Percentiles rank a stretch among this genome's conserved stretches.
Evolutionary conservation across 2,329 filamentous ascomycete species (phyloP).

Genomic region (Aspergillus sp.): DNA sequence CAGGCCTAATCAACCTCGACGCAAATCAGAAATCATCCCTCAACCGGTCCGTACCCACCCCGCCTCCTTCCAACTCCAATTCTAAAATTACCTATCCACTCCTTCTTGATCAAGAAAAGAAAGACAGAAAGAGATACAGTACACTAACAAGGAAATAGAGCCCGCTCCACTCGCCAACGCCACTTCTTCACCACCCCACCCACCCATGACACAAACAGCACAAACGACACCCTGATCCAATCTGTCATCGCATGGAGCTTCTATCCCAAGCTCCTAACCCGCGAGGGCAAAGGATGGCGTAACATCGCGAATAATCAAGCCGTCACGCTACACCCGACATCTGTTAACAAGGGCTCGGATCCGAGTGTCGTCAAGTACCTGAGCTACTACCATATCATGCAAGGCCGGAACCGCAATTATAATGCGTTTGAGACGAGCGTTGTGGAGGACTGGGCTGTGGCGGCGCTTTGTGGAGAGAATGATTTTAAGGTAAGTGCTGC

Average conservation of each 20-base stretch:
- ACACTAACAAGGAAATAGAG: conserved; percentile 31
- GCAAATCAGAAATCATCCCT: conserved; percentile 69
- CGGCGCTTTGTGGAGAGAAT: conserved; percentile 82
- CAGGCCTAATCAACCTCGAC: conserved; percentile 75
- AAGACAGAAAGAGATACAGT: background rate
- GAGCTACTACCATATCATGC: conserved; percentile 97
- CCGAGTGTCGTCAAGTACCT: conserved; percentile 69
- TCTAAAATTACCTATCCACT: background rate
- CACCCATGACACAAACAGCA: conserved; percentile 71
- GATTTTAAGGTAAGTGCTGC: conserved; percentile 69
- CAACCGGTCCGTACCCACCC: conserved; percentile 51
- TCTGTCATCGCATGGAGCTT: conserved; percentile 92
- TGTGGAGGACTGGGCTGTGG: conserved; percentile 77
- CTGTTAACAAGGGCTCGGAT: conserved; percentile 73
- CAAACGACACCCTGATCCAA: conserved; percentile 75
- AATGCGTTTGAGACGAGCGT: conserved; percentile 88
- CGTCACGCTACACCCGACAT: conserved; percentile 82
- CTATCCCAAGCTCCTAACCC: conserved; percentile 86
- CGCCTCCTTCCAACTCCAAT: background rate
- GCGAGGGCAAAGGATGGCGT: conserved; percentile 82
- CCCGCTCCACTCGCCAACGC: conserved; percentile 65
- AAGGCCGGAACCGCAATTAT: conserved; percentile 73
- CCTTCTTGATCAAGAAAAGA: background rate
- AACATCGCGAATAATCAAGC: conserved; percentile 92
- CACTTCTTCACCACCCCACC: conserved; percentile 82